Evolutionary conservation across 495 filamentous ascomycete genomes (phyloP).

Genomic region (Lasiosphaeris hirsuta): DNA sequence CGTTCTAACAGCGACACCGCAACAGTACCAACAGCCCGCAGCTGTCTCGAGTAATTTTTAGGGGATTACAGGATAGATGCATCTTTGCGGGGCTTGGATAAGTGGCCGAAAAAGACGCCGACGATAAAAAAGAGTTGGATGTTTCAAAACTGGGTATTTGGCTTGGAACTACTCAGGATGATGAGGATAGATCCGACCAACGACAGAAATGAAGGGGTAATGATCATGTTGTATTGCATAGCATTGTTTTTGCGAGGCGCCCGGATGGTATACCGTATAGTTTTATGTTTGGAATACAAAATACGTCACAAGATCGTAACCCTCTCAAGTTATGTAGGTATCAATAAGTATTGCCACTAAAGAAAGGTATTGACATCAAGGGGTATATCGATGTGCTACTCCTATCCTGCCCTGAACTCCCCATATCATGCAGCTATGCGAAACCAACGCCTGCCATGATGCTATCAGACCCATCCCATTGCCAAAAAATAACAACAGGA

Average conservation of each 20-base stretch:
- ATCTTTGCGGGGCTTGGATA: background rate
- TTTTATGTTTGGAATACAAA: background rate
- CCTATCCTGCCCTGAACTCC: no score
- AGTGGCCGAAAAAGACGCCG: background rate
- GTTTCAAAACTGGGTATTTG: no score
- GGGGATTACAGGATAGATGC: constrained; percentile 9
- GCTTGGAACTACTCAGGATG: background rate
- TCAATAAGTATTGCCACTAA: no score
- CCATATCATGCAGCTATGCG: no score
- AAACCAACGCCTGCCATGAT: no score
- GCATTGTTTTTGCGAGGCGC: constrained; percentile 4
- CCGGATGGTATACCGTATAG: background rate
- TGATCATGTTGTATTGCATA: constrained; percentile 1
- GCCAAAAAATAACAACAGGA: no score
- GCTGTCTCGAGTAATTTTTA: constrained; percentile 13
- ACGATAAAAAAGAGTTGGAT: background rate
- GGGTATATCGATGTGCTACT: no score
- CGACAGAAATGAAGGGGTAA: no score
- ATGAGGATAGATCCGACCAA: no score
- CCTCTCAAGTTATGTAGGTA: background rate
- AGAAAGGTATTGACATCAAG: no score
- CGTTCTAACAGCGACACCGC: background rate
- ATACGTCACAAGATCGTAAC: background rate
- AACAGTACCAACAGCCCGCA: background rate
- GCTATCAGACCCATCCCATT: no score